Evolutionary conservation across 306 rosid species (phyloP), one percentile per base, ranked within the genome.

Genomic region (Cicer yamashitae): DNA sequence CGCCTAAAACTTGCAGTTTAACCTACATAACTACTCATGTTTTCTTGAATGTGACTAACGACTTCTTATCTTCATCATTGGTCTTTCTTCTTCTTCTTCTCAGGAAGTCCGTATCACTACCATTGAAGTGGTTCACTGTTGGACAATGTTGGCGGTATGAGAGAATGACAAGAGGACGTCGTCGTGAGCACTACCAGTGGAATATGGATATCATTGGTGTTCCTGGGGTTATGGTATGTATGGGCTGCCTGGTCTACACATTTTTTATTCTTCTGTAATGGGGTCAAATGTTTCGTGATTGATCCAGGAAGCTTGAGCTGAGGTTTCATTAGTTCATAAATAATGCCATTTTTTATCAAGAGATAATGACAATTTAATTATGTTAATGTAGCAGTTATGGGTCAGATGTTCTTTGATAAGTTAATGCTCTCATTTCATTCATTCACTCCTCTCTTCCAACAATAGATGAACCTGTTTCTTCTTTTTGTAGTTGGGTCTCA

Each of bases 91-190:
- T 82, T 78, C 30, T 59, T 12, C 34, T 59, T 12, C 84, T 59
- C 89, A 94, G 98, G 78, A 94, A 94, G 85, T 94, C 97, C 8
- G 61, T 90, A 8, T 80, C 98, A 45, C 94, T 94, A 45, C 97
- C 98, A 10, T 75, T 94, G 84, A 94, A 94, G 81, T 91, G 98
- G 98, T 94, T 91, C 87, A 89, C 97, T n/a, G 79, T 91, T 66
- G 98, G 98, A 70, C 98, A 91, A 73, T 94, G 98, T 73, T 94
- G 97, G 98, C 91, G 98, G 57, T 94, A 94, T 34, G 98, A 94
- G 86, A 89, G 98, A 81, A 91, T 94, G 98, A 94, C 97, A 12
- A 94, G 96, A 83, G 97, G 98, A 9, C 89, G 98, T 65, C 94
- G 96, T 45, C 86, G 98, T 51, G 98, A 94, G 88, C 98, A 94